Evolutionary conservation across 2,329 filamentous ascomycete species (phyloP), one percentile per base, ranked within the genome.

Genomic region (Trichophyton rubrum): DNA sequence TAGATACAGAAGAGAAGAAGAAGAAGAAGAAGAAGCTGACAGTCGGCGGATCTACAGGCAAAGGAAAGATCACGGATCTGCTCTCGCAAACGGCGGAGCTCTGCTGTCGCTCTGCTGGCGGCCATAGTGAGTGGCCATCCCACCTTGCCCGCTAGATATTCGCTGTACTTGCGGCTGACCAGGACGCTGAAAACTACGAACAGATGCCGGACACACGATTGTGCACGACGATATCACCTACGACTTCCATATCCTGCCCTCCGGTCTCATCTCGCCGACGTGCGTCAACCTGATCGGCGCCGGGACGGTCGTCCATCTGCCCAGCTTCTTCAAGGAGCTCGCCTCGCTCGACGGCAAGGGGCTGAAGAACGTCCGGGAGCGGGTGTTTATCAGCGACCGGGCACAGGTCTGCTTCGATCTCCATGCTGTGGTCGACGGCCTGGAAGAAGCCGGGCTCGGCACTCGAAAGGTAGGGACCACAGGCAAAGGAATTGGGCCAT

Each of bases 401-500:
- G 65, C 64, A 1, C 64, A 66, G 8, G 61, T 65, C 17, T 66
- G 65, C 45, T 66, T 66, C 47, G 65, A 66, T 43, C 45, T 66
- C 43, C 64, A 66, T 60, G 61, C 64, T 11, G 64, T 66, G 15
- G 64, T 66, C 9, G 77, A 79, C 62, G 75, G 75, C 38, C 68
- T 78, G 45, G 73, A 75, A 63, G 77, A 79, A 67, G 73, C 75
- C 56, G 71, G 68, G 60, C 68, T 75, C 43, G 75, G 74, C 61
- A 74, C 72, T 38, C 72, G 74, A 64, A 76, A 78, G 68, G 76
- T 79, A 45, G 77, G 77, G 38, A 79, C 77, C 11, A 79, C 77
- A 2, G 74, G 75, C 35, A 78, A 79, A 67, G 77, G 77, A 5
- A 78, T 79, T 62, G 77, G 80, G 51, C 83, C 83, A 67, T 81